phyloP scores from a whole-genome alignment of 2,329 filamentous ascomycete genomes.

The Exophiala spinifera region DNA sequence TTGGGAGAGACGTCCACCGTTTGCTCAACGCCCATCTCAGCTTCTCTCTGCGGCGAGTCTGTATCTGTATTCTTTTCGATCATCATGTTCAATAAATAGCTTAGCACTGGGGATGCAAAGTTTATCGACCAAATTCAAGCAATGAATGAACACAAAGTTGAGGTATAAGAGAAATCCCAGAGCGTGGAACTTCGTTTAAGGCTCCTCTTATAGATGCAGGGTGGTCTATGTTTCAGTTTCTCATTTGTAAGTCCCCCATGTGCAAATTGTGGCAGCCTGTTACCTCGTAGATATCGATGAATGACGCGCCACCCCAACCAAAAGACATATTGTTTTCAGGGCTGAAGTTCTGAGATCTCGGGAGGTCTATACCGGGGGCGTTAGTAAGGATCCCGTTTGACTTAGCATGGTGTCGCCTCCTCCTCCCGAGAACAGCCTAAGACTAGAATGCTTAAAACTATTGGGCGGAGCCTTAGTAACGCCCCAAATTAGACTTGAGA shows the following conservation, averaged over 20 bases:
- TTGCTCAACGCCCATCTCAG: neutral
- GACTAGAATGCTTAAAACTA: neutral
- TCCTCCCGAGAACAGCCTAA: neutral
- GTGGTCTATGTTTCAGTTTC: too few species aligned
- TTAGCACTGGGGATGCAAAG: too few species aligned
- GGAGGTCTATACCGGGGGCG: neutral
- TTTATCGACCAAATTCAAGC: neutral
- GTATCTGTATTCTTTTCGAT: neutral
- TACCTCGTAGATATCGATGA: neutral
- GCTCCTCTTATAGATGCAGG: too few species aligned
- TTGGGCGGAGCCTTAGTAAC: slow-evolving; percentile 5
- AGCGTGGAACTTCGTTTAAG: too few species aligned
- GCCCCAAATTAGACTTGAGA: neutral
- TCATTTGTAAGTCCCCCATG: too few species aligned
- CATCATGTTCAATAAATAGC: neutral
- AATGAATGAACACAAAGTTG: neutral
- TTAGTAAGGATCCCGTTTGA: neutral
- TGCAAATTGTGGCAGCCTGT: neutral
- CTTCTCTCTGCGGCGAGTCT: neutral
- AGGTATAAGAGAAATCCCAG: neutral
- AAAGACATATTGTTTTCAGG: neutral
- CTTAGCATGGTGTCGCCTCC: neutral
- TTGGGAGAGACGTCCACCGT: neutral
- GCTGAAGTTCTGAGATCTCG: neutral
- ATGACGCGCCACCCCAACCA: neutral